A percentile compares a stretch with the other conserved stretches of the same genome.
These are phyloP conservation scores for Claviceps quebecensis DNA, from an alignment of 2,329 filamentous ascomycete species.

Conservation along the genomic window DNA sequence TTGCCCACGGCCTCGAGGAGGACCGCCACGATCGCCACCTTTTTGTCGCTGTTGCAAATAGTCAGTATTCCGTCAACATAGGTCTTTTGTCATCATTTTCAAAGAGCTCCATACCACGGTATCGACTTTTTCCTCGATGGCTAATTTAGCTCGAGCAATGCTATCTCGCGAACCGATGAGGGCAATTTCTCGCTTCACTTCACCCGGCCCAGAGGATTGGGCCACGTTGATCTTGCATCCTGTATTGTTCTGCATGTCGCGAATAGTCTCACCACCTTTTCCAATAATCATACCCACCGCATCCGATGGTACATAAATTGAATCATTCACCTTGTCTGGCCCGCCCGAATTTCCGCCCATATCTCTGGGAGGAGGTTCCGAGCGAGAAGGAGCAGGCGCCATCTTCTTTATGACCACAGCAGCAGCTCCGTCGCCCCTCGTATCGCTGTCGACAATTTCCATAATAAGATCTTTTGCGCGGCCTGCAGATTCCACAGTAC, in stretches of 20 bases:
- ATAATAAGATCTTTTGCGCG: conserved; percentile 78
- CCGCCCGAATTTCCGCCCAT: conserved; percentile 18
- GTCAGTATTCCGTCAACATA: neutral
- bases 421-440: conserved; percentile 37
- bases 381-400: conserved; percentile 13
- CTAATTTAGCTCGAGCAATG: conserved; percentile 66
- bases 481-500: conserved; percentile 57
- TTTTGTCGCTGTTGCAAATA: conserved; percentile 33
- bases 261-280: conserved; percentile 86
- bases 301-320: conserved; percentile 75
- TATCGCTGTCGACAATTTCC: conserved; percentile 89
- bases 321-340: conserved; percentile 63
- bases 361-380: conserved; percentile 19
- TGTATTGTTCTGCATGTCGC: conserved; percentile 77
- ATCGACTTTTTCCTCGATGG: conserved; percentile 86
- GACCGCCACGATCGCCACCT: conserved; percentile 30
- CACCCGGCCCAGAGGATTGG: conserved; percentile 60
- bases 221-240: conserved; percentile 94
- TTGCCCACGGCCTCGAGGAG: conserved; percentile 27
- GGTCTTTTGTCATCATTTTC: no score
- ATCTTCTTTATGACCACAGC: conserved; percentile 16
- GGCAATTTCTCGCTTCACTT: conserved; percentile 74
- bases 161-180: conserved; percentile 65
- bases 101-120: conserved; percentile 50
- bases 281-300: conserved; percentile 95